Conservation (phyloP, 495 filamentous ascomycete species). For the Elasticomyces elasticus region DNA sequence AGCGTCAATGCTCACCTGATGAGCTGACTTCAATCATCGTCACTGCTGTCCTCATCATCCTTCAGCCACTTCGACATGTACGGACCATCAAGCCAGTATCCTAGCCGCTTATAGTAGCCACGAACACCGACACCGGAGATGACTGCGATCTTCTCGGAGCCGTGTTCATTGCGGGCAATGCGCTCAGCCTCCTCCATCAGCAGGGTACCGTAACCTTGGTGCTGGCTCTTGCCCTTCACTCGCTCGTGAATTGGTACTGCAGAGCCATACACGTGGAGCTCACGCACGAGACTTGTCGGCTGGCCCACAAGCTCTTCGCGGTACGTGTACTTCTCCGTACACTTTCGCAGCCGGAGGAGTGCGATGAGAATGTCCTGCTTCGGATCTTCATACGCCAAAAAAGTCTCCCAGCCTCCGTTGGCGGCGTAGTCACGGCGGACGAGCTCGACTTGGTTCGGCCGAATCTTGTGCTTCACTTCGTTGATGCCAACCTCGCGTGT, state of each 20-base stretch:
- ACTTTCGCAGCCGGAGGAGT: conserved; percentile 80
- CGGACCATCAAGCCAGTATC: conserved; percentile 83
- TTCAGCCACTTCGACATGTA: conserved; percentile 71
- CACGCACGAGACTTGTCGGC: conserved; percentile 82
- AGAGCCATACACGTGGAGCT: conserved; percentile 92
- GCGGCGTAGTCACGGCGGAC: conserved; percentile 91
- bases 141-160: conserved; percentile 85
- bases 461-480: conserved; percentile 96
- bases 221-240: conserved; percentile 92
- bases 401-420: conserved; percentile 97
- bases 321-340: conserved; percentile 80
- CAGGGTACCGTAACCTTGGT: conserved; percentile 92
- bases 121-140: conserved; percentile 92
- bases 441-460: conserved; percentile 91
- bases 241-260: conserved; percentile 90
- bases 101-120: conserved; percentile 85
- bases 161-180: conserved; percentile 87
- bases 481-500: conserved; percentile 97
- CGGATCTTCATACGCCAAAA: conserved; percentile 93
- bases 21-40: conserved; percentile 32
- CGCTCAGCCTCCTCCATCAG: conserved; percentile 97
- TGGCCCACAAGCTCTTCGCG: conserved; percentile 76
- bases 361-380: conserved; percentile 97
- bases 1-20: conserved; percentile 84
- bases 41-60: conserved; percentile 37